A percentile compares a stretch with the other conserved stretches of the same genome.
phyloP scores from a whole-genome alignment of 2,329 filamentous ascomycete genomes.

The Xylariomycetidae sp. region DNA sequence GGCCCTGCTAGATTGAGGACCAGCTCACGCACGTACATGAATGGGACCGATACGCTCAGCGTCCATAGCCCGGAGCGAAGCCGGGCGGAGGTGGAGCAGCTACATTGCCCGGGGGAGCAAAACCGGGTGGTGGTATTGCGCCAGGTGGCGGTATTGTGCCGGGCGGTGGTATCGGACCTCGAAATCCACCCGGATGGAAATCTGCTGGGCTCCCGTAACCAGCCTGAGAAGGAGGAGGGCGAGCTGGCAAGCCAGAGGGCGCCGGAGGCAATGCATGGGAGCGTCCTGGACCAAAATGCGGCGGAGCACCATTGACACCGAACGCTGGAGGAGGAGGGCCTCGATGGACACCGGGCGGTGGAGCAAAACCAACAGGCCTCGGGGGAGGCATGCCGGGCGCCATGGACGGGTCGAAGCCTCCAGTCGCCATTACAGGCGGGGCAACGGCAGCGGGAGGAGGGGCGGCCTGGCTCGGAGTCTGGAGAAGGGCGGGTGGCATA shows the following conservation, averaged over 20 bases:
- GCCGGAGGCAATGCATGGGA: slow-evolving; percentile 47
- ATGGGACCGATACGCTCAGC: too few relatives aligned
- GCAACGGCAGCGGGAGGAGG: slow-evolving; percentile 16
- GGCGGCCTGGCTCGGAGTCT: slow-evolving; percentile 23
- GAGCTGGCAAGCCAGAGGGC: slow-evolving; percentile 53
- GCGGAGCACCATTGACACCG: slow-evolving; percentile 33
- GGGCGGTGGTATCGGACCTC: slow-evolving; percentile 36
- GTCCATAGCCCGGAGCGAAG: slow-evolving; percentile 22
- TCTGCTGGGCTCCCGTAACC: slow-evolving; percentile 61
- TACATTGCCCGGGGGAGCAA: too few relatives aligned
- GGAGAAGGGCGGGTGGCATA: slow-evolving; percentile 67
- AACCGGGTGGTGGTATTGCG: slow-evolving; percentile 33
- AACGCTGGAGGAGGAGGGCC: slow-evolving; percentile 27
- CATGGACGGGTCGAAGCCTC: slow-evolving; percentile 21
- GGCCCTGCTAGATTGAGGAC: too few relatives aligned
- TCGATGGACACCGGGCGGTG: slow-evolving; percentile 21
- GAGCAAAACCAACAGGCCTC: slow-evolving; percentile 31
- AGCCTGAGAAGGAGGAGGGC: slow-evolving; percentile 63
- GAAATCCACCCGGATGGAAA: slow-evolving; percentile 40
- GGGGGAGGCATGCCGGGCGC: slow-evolving; percentile 31
- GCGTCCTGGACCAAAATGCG: slow-evolving; percentile 22
- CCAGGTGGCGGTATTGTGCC: too few relatives aligned
- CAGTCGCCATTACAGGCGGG: slow-evolving; percentile 22
- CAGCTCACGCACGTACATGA: too few relatives aligned
- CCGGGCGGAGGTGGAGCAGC: slow-evolving; percentile 24